A percentile compares a stretch with the other conserved stretches of the same genome.
phyloP scores from a whole-genome alignment of 1,284 basidiomycete species.

The Lentinus polychrous region DNA sequence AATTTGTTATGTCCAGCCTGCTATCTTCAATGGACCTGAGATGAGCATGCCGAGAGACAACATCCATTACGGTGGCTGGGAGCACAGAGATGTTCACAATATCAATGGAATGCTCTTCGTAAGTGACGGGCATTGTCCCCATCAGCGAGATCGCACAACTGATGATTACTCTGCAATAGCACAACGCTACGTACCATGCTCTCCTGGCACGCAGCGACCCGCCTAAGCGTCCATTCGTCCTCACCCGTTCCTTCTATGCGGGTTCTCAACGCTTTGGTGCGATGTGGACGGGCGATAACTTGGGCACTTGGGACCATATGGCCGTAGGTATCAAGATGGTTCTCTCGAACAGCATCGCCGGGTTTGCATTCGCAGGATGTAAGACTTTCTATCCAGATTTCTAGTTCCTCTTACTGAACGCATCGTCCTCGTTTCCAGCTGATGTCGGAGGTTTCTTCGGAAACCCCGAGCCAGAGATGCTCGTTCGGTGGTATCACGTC shows the following conservation, averaged over 20 bases:
- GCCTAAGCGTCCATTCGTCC: conserved; percentile 85
- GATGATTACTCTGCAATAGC: conserved; percentile 34
- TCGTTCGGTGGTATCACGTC: conserved; percentile 96
- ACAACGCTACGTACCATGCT: conserved; percentile 84
- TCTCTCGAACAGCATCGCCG: conserved; percentile 85
- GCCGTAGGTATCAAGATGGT: conserved; percentile 93
- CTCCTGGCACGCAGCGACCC: conserved; percentile 71
- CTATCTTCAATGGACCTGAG: conserved; percentile 97
- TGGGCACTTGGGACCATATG: conserved; percentile 98
- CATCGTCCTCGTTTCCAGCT: conserved; percentile 40
- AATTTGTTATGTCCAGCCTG: conserved; percentile 77
- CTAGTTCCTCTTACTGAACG: not conserved
- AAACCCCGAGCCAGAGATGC: conserved; percentile 90
- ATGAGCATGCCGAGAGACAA: conserved; percentile 96
- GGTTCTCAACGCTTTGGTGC: conserved; percentile 95
- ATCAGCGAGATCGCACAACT: conserved; percentile 6
- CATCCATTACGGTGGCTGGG: conserved; percentile 91
- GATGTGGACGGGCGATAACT: conserved; percentile 98
- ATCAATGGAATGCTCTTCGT: conserved; percentile 87
- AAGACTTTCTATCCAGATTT: too few species aligned
- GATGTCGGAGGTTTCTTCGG: conserved; percentile 99
- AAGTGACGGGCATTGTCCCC: conserved; percentile 21
- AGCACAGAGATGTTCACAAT: conserved; percentile 94
- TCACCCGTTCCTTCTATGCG: conserved; percentile 92
- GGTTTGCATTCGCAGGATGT: conserved; percentile 92